Evolutionary conservation across 2,329 filamentous ascomycete genomes (phyloP).

Genomic region (Fusarium ramigenum): DNA sequence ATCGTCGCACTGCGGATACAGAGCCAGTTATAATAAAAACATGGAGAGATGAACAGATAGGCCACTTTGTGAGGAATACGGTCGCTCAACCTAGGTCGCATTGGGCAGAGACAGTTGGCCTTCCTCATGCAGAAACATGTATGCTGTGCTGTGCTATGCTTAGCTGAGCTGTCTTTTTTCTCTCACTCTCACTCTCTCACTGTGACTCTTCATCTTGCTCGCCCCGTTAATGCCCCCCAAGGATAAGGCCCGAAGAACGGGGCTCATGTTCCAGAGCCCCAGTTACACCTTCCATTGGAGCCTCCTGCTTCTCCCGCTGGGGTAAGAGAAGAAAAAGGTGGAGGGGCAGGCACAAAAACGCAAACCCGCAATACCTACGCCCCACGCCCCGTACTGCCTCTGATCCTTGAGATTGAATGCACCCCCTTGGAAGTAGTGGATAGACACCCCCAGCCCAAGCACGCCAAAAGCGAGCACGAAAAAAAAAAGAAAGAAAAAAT

Average conservation of each 20-base stretch:
- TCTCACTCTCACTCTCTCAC: neutral
- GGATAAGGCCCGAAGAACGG: constrained; percentile 39
- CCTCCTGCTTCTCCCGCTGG: constrained; percentile 44
- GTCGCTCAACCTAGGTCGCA: neutral
- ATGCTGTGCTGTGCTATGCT: constrained; percentile 1
- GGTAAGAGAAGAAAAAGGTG: constrained; percentile 38
- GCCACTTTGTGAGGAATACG: neutral
- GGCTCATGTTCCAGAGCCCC: constrained; percentile 39
- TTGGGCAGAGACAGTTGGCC: constrained; percentile 19
- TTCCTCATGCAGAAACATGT: neutral
- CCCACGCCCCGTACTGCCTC: constrained; percentile 31
- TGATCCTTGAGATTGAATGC: constrained; percentile 8
- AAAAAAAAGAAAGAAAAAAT: neutral
- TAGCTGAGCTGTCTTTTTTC: constrained; percentile 19
- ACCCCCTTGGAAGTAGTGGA: constrained; percentile 12
- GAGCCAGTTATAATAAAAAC: neutral
- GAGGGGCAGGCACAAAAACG: constrained; percentile 34
- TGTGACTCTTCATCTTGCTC: constrained; percentile 31
- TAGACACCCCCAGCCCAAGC: constrained; percentile 9
- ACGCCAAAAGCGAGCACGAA: neutral
- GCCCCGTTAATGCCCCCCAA: constrained; percentile 34
- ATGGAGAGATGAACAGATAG: constrained; percentile 2
- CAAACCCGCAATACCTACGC: constrained; percentile 15
- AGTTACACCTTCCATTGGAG: constrained; percentile 35
- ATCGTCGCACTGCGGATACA: constrained; percentile 19